phyloP scores from a whole-genome alignment of 1,284 basidiomycete genomes.

The Sporisorium graminicola region DNA sequence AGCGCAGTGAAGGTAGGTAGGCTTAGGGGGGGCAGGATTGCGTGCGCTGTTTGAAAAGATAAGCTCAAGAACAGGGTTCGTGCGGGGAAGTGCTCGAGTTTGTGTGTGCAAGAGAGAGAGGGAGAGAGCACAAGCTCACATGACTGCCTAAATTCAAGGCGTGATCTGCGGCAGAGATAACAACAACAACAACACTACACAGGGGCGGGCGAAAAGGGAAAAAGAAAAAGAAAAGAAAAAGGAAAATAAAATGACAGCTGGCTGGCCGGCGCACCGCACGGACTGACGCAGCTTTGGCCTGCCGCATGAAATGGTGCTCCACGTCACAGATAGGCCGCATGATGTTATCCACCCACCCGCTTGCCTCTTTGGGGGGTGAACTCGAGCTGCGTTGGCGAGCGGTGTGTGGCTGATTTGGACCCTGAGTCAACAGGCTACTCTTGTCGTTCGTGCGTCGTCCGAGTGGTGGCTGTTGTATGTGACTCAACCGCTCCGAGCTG shows the following conservation, averaged over 20 bases:
- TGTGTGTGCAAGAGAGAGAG: no score
- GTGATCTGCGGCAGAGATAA: conserved; percentile 12
- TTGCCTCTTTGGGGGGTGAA: no score
- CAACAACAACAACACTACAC: conserved; percentile 4
- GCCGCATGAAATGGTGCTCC: neutral
- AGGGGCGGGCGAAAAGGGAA: no score
- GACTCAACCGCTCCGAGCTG: no score
- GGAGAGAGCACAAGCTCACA: no score
- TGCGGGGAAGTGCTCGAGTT: neutral
- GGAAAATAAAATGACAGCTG: neutral
- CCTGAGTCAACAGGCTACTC: no score
- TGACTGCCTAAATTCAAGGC: neutral
- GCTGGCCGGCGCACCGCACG: neutral
- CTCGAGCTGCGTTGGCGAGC: no score
- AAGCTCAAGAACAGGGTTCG: neutral
- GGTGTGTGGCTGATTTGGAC: no score
- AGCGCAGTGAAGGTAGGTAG: neutral
- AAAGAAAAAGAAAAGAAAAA: neutral
- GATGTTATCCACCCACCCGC: conserved; percentile 3
- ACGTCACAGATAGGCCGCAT: conserved; percentile 7
- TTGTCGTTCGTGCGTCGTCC: no score
- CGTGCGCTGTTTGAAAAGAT: conserved; percentile 7
- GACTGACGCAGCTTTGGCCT: no score
- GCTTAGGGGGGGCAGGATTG: neutral
- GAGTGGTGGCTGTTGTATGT: no score